Base-by-base conservation (phyloP, 148 eudicot species). In the Persicaria maculosa region DNA sequence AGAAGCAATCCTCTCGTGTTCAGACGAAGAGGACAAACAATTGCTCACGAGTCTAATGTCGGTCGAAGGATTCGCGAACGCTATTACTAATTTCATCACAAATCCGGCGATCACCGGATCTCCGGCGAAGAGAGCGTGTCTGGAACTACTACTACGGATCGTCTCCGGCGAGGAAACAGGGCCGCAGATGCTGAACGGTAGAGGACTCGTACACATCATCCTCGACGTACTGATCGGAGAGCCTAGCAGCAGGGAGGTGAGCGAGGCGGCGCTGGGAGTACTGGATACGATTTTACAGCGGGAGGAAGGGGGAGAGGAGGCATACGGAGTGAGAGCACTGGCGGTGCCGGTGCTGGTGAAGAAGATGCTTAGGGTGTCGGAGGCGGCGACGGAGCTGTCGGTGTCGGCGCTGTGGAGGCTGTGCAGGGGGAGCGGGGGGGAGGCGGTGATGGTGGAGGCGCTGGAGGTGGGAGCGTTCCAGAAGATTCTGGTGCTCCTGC, bases 401-500 rank as follows among this genome's bases (percentile, higher is more conserved):
- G 80, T 87, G 7, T 83, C 88, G 14, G 64, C 81, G 14, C 48
- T 87, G 10, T 85, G 83, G 87, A 85, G 82, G 75, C 80, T 88
- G n/a, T 79, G 81, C 50, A 76, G 74, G 71, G 78, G 9, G 57
- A n/a, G 40, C 7, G 53, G 7, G 14, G 48, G 70, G 9, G 50
- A 19, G 47, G 68, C 40, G 53, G 82, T 47, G 25, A 16, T 77
- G 52, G 70, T 80, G 36, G 93, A 89, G 74, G 93, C 90, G 19
- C 57, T 85, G 68, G 80, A 81, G 73, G 73, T 80, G 19, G 88
- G 89, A 15, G 84, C 77, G 6, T 89, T 89, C 67, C 86, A 85
- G 75, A 89, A 89, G 80, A 77, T 85, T 6, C 74, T 89, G 86
- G 74, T 89, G n/a, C 81, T 84, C 50, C 71, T 89, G 19, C 93